Evolutionary conservation across 306 rosid species (phyloP).

Genomic region (Lagenaria siceraria): DNA sequence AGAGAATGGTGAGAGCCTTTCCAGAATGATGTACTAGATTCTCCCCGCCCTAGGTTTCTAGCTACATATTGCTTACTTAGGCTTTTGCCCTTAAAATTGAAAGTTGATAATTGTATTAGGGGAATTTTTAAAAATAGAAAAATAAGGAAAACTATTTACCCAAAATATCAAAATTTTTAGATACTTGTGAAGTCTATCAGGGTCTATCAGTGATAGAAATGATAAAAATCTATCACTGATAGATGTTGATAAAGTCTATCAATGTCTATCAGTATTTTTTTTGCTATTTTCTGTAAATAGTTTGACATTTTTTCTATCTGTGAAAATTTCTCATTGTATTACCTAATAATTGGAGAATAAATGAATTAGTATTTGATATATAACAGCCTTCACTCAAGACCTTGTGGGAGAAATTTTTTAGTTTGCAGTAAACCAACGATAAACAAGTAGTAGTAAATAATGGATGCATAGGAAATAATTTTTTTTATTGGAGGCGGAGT

Average conservation of each 20-base stretch:
- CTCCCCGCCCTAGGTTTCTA: background rate
- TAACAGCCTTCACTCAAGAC: background rate
- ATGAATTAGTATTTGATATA: background rate
- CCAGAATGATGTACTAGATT: background rate
- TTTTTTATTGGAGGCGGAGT: background rate
- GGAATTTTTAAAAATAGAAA: too few species aligned
- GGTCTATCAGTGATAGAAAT: too few species aligned
- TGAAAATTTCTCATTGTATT: too few species aligned
- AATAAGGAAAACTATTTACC: too few species aligned
- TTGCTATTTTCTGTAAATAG: too few species aligned
- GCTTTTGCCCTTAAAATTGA: background rate
- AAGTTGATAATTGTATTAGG: background rate
- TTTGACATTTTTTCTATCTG: too few species aligned
- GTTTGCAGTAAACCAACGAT: background rate
- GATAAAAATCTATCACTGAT: too few species aligned
- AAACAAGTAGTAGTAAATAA: background rate
- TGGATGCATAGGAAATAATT: background rate
- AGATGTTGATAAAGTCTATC: too few species aligned
- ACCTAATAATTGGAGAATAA: background rate
- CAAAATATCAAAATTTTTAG: too few species aligned
- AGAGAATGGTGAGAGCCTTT: slow-evolving; percentile 53
- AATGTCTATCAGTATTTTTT: too few species aligned
- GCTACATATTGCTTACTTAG: background rate
- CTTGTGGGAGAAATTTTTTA: background rate
- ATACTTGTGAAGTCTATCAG: too few species aligned